Evolutionary conservation across 2,329 filamentous ascomycete genomes (phyloP).

Genomic region (Epichloe elymi): DNA sequence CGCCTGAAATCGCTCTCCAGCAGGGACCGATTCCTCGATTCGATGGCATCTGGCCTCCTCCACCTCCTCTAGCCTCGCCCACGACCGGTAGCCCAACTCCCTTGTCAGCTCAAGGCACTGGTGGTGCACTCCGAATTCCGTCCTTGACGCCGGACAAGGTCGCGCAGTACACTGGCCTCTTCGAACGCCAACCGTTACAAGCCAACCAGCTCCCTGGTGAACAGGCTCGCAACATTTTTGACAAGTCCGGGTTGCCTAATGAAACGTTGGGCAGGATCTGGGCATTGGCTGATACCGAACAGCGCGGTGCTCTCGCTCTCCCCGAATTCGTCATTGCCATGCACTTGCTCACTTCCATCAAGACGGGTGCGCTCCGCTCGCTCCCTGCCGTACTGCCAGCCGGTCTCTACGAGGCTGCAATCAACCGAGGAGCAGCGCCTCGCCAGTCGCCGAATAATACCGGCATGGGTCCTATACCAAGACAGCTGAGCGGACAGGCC

Average conservation of each 20-base stretch:
- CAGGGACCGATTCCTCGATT: slow-evolving; percentile 86
- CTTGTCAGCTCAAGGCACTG: slow-evolving; percentile 44
- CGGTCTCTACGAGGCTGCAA: slow-evolving; percentile 80
- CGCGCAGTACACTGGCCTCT: slow-evolving; percentile 75
- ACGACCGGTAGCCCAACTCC: slow-evolving; percentile 28
- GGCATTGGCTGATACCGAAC: slow-evolving; percentile 88
- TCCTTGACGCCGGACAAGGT: slow-evolving; percentile 81
- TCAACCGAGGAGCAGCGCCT: slow-evolving; percentile 42
- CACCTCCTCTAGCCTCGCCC: slow-evolving; percentile 20
- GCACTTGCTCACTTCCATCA: slow-evolving; percentile 88
- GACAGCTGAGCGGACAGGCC: slow-evolving; percentile 64
- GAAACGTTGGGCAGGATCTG: slow-evolving; percentile 90
- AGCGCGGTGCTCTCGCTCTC: slow-evolving; percentile 70
- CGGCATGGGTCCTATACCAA: slow-evolving; percentile 56
- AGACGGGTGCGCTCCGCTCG: slow-evolving; percentile 65
- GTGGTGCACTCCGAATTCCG: slow-evolving; percentile 71
- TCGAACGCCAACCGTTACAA: slow-evolving; percentile 74
- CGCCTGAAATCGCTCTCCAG: slow-evolving; percentile 67
- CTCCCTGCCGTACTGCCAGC: slow-evolving; percentile 72
- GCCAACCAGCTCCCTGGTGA: slow-evolving; percentile 67
- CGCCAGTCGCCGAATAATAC: slow-evolving; percentile 39
- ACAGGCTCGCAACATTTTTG: slow-evolving; percentile 85
- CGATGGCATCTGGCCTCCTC: slow-evolving; percentile 48
- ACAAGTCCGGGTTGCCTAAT: slow-evolving; percentile 80
- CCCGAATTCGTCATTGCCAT: slow-evolving; percentile 97